A percentile compares a stretch with the other conserved stretches of the same genome.
phyloP scores from a whole-genome alignment of 2,329 filamentous ascomycete species.

The Magnaporthales sp. region DNA sequence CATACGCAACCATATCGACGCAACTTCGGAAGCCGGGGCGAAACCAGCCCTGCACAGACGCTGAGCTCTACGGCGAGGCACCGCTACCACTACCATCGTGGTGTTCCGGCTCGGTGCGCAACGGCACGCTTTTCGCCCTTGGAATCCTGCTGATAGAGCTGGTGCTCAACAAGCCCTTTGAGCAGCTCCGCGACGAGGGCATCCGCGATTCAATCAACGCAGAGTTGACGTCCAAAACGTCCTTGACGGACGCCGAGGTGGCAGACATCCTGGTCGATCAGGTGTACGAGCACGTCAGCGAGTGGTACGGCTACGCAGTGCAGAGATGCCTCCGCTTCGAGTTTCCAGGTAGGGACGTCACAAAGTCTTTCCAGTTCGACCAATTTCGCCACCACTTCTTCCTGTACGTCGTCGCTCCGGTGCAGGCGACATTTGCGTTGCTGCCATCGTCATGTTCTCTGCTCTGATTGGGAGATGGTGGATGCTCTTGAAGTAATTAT shows the following conservation, averaged over 20 bases:
- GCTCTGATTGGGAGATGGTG: neutral
- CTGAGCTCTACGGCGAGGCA: neutral
- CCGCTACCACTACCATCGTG: neutral
- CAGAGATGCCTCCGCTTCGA: slow-evolving; percentile 6
- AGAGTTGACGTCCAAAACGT: neutral
- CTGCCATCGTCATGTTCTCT: slow-evolving; percentile 12
- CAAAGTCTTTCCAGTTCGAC: slow-evolving; percentile 8
- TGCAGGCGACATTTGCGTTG: slow-evolving; percentile 26
- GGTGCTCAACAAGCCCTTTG: slow-evolving; percentile 27
- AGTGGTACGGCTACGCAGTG: slow-evolving; percentile 8
- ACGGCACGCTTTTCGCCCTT: slow-evolving; percentile 6
- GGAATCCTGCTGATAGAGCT: slow-evolving; percentile 32
- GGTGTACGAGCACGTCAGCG: slow-evolving; percentile 5
- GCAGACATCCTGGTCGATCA: slow-evolving; percentile 2
- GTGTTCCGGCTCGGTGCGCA: slow-evolving; percentile 3
- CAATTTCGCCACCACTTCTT: slow-evolving; percentile 8
- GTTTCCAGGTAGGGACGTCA: slow-evolving; percentile 3
- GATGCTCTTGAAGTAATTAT: too few species aligned
- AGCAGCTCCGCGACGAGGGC: slow-evolving; percentile 2
- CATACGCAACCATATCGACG: neutral
- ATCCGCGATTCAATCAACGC: neutral
- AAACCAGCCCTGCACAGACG: neutral
- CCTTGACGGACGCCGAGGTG: slow-evolving; percentile 1
- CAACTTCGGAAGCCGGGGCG: neutral
- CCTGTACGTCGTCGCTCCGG: slow-evolving; percentile 5